Conservation (phyloP, 2,329 filamentous ascomycete species). For the Botrytis medusae region DNA sequence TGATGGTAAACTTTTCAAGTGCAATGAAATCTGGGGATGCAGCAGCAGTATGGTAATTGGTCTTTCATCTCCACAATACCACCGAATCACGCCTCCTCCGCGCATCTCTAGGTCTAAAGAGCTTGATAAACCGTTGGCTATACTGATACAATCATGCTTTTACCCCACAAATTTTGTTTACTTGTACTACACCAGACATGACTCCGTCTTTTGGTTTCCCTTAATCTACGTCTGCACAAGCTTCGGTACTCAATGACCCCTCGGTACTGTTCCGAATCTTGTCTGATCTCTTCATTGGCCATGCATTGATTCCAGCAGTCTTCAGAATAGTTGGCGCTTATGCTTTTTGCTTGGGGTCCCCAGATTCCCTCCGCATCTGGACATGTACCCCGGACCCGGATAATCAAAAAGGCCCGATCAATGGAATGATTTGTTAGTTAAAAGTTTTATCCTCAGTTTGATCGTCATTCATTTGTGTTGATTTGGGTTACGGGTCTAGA, state of each 20-base stretch:
- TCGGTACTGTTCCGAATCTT: slow-evolving; percentile 1
- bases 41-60: neutral
- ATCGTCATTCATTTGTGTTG: neutral
- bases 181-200: neutral
- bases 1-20: neutral
- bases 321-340: neutral
- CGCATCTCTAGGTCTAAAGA: neutral
- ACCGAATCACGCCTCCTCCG: slow-evolving; percentile 1
- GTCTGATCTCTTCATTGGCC: neutral
- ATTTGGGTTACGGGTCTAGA: neutral
- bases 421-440: neutral
- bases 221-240: neutral
- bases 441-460: neutral
- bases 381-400: slow-evolving; percentile 6
- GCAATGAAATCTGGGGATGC: neutral
- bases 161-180: slow-evolving; percentile 1
- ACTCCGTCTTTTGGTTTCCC: neutral
- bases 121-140: neutral
- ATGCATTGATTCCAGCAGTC: neutral
- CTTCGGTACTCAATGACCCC: slow-evolving; percentile 1
- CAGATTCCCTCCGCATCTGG: slow-evolving; percentile 7
- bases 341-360: slow-evolving; percentile 3
- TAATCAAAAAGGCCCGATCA: slow-evolving; percentile 14
- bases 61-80: slow-evolving; percentile 1
- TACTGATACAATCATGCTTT: neutral